Base-by-base conservation (phyloP, 495 filamentous ascomycete genomes). In the Penicillium coprophilum region DNA sequence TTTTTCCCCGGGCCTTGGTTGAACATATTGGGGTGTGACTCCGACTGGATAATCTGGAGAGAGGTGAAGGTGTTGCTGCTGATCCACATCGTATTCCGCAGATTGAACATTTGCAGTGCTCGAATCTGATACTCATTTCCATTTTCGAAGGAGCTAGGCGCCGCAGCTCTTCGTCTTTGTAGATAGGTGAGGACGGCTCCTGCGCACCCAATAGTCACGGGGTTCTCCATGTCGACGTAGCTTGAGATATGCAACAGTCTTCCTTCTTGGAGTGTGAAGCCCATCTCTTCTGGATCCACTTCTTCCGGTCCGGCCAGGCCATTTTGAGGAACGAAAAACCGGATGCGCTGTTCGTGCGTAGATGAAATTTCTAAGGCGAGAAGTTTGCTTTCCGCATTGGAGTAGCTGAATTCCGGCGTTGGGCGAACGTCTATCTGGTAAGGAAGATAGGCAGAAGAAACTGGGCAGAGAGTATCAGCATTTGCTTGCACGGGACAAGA, bases 101-200 rank as follows among this genome's bases (percentile, higher is more conserved):
- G 71, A 53, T 79, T 84, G 68, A 91, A 92, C 87, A 92, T 95
- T 64, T 90, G 84, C 27, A 97, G 66, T 1, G 73, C 77, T 41
- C 65, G 79, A 21, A 97, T 77, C 17, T 78, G 11, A 85, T 78
- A 12, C 82, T 69, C 58, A 81, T 82, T 39, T 83, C 13, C 31
- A 13, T 36, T 43, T 38, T 19, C 52, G 3, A 46, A 23, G 27
- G 41, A 8, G 20, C 28, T 46, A n/a, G 41, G 52, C 17, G 52
- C 80, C 1, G 80, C 79, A 12, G 85, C 77, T 70, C 81, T 83
- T 51, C 87, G 82, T 53, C 90, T 81, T 62, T 91, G 85, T 11
- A 97, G 64, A 56, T 95, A 91, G 4, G 82, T 81, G 32, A 98
- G 77, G 15, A 98, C 74, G 15, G 92, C 92, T 30, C 95, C 92